Conservation (phyloP, 108 stramenopile genomes). For the Cyclotella baltica region DNA sequence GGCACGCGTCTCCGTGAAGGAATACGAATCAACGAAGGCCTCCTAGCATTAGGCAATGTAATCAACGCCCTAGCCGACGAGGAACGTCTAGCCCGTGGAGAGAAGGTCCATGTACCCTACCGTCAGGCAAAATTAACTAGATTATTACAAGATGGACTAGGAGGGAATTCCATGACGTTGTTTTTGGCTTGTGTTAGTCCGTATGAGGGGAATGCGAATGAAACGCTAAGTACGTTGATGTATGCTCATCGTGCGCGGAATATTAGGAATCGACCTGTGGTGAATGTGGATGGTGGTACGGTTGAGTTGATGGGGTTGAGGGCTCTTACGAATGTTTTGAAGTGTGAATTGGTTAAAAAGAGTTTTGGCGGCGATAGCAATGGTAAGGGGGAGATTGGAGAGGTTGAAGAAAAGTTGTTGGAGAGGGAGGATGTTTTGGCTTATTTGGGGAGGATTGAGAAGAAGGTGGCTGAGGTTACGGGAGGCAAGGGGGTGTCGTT, state of each 20-base stretch:
- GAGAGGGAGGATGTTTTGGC: constrained; percentile 65
- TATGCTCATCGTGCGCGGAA: constrained; percentile 97
- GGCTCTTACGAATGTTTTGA: constrained; percentile 63
- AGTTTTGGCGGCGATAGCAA: constrained; percentile 41
- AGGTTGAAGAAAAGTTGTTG: constrained; percentile 58
- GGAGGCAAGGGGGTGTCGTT: constrained; percentile 20
- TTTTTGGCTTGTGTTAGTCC: constrained; percentile 94
- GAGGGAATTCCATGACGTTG: constrained; percentile 94
- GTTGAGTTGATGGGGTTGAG: constrained; percentile 89
- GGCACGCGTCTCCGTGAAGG: constrained; percentile 89
- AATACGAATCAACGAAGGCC: constrained; percentile 95
- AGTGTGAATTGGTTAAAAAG: constrained; percentile 72
- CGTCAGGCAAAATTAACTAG: constrained; percentile 95
- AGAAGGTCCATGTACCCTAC: constrained; percentile 84
- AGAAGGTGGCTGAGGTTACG: constrained; percentile 41
- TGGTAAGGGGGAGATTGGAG: constrained; percentile 46
- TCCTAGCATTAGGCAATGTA: constrained; percentile 96
- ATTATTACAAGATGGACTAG: constrained; percentile 93
- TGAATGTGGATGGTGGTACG: constrained; percentile 81
- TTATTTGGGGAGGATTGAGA: constrained; percentile 63
- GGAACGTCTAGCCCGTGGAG: constrained; percentile 67
- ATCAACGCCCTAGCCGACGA: constrained; percentile 97
- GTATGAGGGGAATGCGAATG: constrained; percentile 87
- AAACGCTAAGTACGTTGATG: constrained; percentile 92
- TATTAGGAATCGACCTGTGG: constrained; percentile 87